A percentile compares a stretch with the other conserved stretches of the same genome.
phyloP scores from a whole-genome alignment of 495 filamentous ascomycete species.

The Aspergillus cristatus region DNA sequence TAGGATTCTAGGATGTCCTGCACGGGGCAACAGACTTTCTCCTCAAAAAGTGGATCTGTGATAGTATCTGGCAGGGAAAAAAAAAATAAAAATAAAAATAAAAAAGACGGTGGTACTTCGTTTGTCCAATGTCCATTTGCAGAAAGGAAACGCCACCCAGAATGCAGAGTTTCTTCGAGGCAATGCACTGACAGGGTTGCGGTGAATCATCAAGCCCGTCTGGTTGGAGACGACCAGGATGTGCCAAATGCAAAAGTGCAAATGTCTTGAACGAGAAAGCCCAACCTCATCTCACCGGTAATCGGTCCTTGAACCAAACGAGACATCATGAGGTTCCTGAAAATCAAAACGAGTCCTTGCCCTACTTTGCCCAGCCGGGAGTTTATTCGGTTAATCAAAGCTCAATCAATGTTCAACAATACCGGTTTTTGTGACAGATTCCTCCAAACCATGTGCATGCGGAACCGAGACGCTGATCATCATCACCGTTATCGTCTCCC shows the following conservation, averaged over 20 bases:
- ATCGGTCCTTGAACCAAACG: constrained; percentile 6
- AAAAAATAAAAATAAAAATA: neutral
- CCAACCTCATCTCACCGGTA: constrained; percentile 11
- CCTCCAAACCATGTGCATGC: constrained; percentile 4
- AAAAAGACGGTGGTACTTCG: constrained; percentile 6
- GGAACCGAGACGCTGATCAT: constrained; percentile 1
- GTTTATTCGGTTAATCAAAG: no score
- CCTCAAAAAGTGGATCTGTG: constrained; percentile 8
- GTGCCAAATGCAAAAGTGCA: no score
- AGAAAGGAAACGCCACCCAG: constrained; percentile 4
- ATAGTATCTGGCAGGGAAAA: constrained; percentile 6
- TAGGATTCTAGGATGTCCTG: no score
- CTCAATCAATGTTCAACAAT: constrained; percentile 2
- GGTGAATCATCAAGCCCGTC: constrained; percentile 10
- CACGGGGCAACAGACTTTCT: constrained; percentile 3
- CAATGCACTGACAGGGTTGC: constrained; percentile 9
- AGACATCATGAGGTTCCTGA: constrained; percentile 16
- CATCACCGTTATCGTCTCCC: constrained; percentile 2
- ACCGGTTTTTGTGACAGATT: constrained; percentile 7
- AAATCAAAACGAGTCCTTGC: no score
- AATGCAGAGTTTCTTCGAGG: constrained; percentile 12
- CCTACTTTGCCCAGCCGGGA: no score
- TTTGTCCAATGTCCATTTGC: constrained; percentile 9
- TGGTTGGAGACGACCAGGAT: constrained; percentile 9
- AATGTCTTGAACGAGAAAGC: constrained; percentile 17